Evolutionary conservation across 768 basidiomycete species (phyloP).

Genomic region (Boletus insuetus): DNA sequence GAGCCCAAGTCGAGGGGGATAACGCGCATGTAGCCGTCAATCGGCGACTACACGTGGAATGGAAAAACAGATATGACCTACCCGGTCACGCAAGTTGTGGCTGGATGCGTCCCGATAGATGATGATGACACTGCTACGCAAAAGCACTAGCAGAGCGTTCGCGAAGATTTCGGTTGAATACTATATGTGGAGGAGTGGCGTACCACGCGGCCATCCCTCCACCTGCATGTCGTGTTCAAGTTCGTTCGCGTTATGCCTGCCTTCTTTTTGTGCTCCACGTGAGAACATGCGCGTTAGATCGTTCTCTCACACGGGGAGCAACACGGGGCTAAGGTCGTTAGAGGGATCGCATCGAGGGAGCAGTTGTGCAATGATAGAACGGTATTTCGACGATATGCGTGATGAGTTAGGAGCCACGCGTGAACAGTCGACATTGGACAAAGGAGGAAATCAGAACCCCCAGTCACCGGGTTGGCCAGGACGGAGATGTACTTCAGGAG

Average conservation of each 20-base stretch:
- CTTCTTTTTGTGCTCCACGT: neutral
- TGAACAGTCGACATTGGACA: too few relatives aligned
- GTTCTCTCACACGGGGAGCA: neutral
- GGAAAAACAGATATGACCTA: too few relatives aligned
- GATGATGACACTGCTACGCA: neutral
- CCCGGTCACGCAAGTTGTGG: neutral
- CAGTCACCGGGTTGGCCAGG: too few relatives aligned
- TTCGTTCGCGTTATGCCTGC: neutral
- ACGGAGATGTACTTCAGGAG: too few relatives aligned
- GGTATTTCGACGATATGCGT: neutral
- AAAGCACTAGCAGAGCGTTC: neutral
- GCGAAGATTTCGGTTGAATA: neutral
- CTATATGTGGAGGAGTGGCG: neutral
- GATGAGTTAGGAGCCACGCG: too few relatives aligned
- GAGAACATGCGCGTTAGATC: neutral
- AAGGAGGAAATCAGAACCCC: too few relatives aligned
- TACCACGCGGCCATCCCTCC: neutral
- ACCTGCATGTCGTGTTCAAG: neutral
- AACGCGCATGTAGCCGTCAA: neutral
- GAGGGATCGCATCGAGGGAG: constrained; percentile 12
- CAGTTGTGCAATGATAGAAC: too few relatives aligned
- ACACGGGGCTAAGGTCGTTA: neutral
- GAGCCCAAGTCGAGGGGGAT: too few relatives aligned
- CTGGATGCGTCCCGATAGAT: neutral
- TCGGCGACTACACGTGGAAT: neutral